Evolutionary conservation across 192 early-diverging fungal genomes (phyloP).

Genomic region (Phycomyces nitens): DNA sequence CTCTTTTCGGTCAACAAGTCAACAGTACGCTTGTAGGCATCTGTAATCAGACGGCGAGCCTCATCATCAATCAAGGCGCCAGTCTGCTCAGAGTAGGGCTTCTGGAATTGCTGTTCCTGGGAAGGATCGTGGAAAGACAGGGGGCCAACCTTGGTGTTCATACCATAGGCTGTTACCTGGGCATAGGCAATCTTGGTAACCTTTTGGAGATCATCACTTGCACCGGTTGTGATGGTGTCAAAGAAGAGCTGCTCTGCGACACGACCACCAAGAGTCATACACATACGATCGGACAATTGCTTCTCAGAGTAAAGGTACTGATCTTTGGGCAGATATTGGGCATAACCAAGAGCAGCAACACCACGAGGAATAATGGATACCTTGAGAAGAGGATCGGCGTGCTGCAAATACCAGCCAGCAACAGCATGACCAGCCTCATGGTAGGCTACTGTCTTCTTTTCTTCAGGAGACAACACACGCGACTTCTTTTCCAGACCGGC

Average conservation of each 20-base stretch:
- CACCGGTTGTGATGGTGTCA: constrained; percentile 90
- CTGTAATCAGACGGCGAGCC: constrained; percentile 77
- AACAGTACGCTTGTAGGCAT: constrained; percentile 81
- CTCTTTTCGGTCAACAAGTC: constrained; percentile 82
- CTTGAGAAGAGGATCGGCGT: constrained; percentile 94
- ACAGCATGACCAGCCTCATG: constrained; percentile 99
- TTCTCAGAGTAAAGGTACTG: constrained; percentile 91
- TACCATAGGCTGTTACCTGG: constrained; percentile 91
- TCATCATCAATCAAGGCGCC: constrained; percentile 93
- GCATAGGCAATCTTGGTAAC: constrained; percentile 97
- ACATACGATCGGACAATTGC: constrained; percentile 89
- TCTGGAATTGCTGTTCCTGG: constrained; percentile 79
- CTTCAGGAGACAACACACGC: constrained; percentile 88
- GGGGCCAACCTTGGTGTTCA: constrained; percentile 86
- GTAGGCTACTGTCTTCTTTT: constrained; percentile 99
- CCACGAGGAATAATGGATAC: constrained; percentile 99
- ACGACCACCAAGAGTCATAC: constrained; percentile 84
- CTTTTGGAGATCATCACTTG: constrained; percentile 96
- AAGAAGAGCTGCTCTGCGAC: constrained; percentile 95
- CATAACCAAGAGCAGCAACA: constrained; percentile 92
- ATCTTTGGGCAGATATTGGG: constrained; percentile 98
- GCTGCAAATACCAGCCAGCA: constrained; percentile 95
- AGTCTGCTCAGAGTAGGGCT: constrained; percentile 96
- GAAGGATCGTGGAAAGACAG: constrained; percentile 75
- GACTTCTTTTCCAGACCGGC: constrained; percentile 98